Evolutionary conservation across 495 filamentous ascomycete species (phyloP).

Genomic region (Podospora pseudoanserina): DNA sequence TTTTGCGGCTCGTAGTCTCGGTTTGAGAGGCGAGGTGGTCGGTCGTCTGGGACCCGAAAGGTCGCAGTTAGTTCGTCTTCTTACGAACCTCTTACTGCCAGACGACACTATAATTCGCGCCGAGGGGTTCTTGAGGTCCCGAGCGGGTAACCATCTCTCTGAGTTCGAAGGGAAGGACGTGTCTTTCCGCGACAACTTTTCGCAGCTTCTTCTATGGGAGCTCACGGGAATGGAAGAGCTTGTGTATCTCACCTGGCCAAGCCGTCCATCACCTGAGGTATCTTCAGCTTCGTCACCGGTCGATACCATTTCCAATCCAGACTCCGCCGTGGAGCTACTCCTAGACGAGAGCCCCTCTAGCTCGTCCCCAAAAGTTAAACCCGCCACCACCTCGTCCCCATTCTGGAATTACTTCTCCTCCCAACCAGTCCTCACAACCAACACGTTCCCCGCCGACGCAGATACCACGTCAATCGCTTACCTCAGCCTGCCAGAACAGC

Average conservation of each 20-base stretch:
- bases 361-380: not conserved
- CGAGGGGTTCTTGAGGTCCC: not conserved
- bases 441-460: conserved; percentile 19
- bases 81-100: conserved; percentile 9
- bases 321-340: not conserved
- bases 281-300: not conserved
- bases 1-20: conserved; percentile 22
- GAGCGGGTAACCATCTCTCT: conserved; percentile 13
- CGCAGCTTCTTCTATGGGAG: conserved; percentile 26
- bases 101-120: not conserved
- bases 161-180: conserved; percentile 11
- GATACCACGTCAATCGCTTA: conserved; percentile 30
- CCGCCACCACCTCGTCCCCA: not conserved
- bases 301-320: not conserved
- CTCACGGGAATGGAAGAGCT: conserved; percentile 19
- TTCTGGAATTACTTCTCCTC: conserved; percentile 16
- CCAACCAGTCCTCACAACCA: conserved; percentile 13
- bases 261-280: not conserved
- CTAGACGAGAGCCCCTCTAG: not conserved
- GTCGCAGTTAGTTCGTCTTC: not conserved
- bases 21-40: conserved; percentile 16
- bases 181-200: conserved; percentile 23
- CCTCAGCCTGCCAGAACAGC: conserved; percentile 15
- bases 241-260: conserved; percentile 21
- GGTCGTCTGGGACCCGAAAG: conserved; percentile 9